Evolutionary conservation across 2,329 filamentous ascomycete genomes (phyloP), one percentile per base, ranked within the genome.

Genomic region (Aspergillus fijiensis): DNA sequence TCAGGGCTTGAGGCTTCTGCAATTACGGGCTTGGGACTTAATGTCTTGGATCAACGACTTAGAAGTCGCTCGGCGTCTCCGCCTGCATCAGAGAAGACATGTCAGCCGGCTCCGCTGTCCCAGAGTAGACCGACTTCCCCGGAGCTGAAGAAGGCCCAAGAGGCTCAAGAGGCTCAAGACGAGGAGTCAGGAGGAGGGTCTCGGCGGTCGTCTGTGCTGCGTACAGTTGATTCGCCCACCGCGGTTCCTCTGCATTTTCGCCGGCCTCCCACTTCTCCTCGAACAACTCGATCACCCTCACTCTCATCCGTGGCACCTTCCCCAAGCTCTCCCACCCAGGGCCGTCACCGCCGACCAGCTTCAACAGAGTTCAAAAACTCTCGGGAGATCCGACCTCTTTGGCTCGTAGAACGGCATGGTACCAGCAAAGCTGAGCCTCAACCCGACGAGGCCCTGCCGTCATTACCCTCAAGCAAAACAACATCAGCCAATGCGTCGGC

Each of bases 321-420:
- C 31, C 74, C 74, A n/a, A 73, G 65, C 19, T 81, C 81, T 7
- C 81, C 81, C 27, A 74, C 71, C n/a, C 70, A 72, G 51, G 62
- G 72, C 12, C 77, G 80, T 33, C 79, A 81, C 62, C 73, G 74
- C 50, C 80, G 82, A 39, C 75, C 79, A 0, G 77, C 75, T 55
- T 85, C 83, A 1, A 77, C 78, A 4, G 82, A 85, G 62, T 85
- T 85, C 69, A 80, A 77, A 61, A 76, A 75, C 39, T 78, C 75
- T 19, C 84, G 84, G 57, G 91, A 95, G 70, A 88, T 93, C 69
- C 88, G 90, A 66, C 93, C 93, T 0, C 79, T 97, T 9, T 94
- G 90, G 75, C 86, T 96, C 23, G 85, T 96, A 6, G 90, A 96
- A 73, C 87, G 81, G 31, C 85, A 82, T 65, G 76, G 78, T 21